Conservation (phyloP, 495 filamentous ascomycete species). For the Hypoxylon perforatum region DNA sequence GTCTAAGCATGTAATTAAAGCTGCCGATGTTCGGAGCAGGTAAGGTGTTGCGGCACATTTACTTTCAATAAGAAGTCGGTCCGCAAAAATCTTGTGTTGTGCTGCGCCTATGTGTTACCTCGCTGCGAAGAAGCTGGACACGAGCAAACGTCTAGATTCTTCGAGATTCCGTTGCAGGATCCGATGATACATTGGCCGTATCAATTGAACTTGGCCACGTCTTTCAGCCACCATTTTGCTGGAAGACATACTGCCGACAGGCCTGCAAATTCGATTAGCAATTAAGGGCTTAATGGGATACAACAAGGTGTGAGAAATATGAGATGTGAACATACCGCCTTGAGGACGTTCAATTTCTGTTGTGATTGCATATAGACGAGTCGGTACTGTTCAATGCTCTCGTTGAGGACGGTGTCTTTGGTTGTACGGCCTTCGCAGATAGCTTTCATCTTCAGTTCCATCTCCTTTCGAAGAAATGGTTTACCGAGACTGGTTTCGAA, state of each 20-base stretch:
- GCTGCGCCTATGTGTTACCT: slow-evolving; percentile 22
- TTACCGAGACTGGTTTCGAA: slow-evolving; percentile 92
- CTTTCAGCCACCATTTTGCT: slow-evolving; percentile 41
- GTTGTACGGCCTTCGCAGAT: slow-evolving; percentile 90
- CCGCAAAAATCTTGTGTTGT: slow-evolving; percentile 25
- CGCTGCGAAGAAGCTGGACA: slow-evolving; percentile 15
- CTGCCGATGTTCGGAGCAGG: slow-evolving; percentile 34
- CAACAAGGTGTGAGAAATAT: slow-evolving; percentile 1
- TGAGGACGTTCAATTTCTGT: slow-evolving; percentile 78
- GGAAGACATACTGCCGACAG: slow-evolving; percentile 60
- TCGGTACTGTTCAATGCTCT: slow-evolving; percentile 85
- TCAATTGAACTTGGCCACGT: slow-evolving; percentile 8
- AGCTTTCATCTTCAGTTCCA: slow-evolving; percentile 93
- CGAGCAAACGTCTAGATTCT: slow-evolving; percentile 8
- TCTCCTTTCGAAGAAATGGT: slow-evolving; percentile 97
- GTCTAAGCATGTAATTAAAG: slow-evolving; percentile 14
- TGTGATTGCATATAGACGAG: slow-evolving; percentile 83
- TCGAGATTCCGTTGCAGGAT: slow-evolving; percentile 19
- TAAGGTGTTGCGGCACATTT: slow-evolving; percentile 10
- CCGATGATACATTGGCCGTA: slow-evolving; percentile 20
- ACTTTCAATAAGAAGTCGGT: slow-evolving; percentile 27
- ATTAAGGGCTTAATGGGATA: neutral
- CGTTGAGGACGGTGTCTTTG: slow-evolving; percentile 75
- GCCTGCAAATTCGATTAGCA: slow-evolving; percentile 52
- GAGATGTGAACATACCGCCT: slow-evolving; percentile 64